Conservation (phyloP, 441 rosid genomes). For the Populus hybrid region DNA sequence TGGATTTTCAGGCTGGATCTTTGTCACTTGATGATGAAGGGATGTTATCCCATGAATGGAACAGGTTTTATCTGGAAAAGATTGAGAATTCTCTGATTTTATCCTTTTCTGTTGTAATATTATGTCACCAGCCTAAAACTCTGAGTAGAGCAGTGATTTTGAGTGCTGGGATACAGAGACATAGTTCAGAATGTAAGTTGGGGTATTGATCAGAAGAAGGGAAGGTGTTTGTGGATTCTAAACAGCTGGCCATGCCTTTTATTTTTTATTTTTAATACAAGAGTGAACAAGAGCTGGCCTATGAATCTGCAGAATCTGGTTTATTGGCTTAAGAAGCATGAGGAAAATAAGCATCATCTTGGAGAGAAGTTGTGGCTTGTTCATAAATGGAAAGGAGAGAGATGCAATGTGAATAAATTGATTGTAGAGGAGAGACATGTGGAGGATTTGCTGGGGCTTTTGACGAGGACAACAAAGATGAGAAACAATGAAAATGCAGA, state of each 20-base stretch:
- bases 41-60: too few species aligned
- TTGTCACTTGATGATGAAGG: too few species aligned
- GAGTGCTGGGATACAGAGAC: too few species aligned
- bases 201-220: neutral
- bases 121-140: too few species aligned
- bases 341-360: neutral
- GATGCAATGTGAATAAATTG: neutral
- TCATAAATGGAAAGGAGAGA: neutral
- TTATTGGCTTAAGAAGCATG: neutral
- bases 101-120: too few species aligned
- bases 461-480: neutral
- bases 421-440: neutral
- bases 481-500: neutral
- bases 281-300: neutral
- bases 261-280: neutral
- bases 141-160: too few species aligned
- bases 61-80: too few species aligned
- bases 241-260: neutral
- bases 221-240: neutral
- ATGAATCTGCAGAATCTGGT: too few species aligned
- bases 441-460: neutral
- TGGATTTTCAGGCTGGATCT: too few species aligned
- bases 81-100: too few species aligned
- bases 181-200: neutral
- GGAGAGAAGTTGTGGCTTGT: neutral